Percentiles rank a stretch among this genome's conserved stretches.
These are phyloP conservation scores for Eucalyptus lansdowneana DNA, from an alignment of 345 rosid genomes.

Conservation along the genomic window DNA sequence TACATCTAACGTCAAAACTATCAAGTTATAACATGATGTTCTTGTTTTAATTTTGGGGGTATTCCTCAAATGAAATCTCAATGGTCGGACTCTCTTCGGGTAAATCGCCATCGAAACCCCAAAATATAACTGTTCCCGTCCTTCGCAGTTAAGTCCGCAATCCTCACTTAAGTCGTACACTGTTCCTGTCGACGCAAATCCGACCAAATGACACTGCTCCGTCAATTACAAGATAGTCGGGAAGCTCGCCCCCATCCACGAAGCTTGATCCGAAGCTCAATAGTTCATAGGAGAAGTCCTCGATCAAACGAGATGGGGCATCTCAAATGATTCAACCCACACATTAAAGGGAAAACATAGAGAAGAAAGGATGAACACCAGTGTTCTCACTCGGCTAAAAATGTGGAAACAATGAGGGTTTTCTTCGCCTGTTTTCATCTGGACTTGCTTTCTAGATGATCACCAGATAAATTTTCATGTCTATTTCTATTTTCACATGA, in stretches of 20 bases:
- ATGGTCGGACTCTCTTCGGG: background rate
- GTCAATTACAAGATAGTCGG: background rate
- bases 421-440: background rate
- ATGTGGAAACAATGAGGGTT: background rate
- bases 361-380: background rate
- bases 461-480: background rate
- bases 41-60: background rate
- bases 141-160: background rate
- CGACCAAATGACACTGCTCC: background rate
- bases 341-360: background rate
- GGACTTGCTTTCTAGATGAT: background rate
- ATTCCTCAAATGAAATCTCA: background rate
- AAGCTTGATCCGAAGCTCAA: background rate
- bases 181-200: background rate
- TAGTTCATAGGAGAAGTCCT: background rate
- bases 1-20: background rate
- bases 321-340: background rate
- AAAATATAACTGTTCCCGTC: background rate
- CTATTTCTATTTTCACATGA: background rate
- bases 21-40: background rate
- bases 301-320: background rate
- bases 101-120: background rate
- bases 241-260: background rate
- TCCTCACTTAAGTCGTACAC: background rate
- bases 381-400: background rate